These are phyloP conservation scores for Cadophora sp. DNA, from an alignment of 2,329 filamentous ascomycete species.

Conservation along the genomic window DNA sequence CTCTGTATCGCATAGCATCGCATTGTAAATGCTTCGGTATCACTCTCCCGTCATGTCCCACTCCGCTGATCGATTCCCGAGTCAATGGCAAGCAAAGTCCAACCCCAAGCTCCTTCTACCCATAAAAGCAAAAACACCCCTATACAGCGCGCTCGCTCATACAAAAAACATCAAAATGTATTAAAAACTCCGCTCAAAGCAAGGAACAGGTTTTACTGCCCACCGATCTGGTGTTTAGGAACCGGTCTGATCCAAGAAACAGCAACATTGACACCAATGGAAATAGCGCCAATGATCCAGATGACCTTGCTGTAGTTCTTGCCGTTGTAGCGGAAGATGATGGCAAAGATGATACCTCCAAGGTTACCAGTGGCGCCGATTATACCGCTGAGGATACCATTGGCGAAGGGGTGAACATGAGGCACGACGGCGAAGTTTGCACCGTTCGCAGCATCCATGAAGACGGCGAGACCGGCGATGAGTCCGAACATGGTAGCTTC, in stretches of 20 bases:
- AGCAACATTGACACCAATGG: constrained; percentile 71
- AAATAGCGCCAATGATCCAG: constrained; percentile 83
- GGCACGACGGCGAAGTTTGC: constrained; percentile 87
- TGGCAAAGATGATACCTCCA: constrained; percentile 83
- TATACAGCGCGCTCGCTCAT: no score
- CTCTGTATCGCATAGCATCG: no score
- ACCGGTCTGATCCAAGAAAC: constrained; percentile 68
- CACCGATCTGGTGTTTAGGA: constrained; percentile 59
- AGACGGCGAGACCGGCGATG: constrained; percentile 78
- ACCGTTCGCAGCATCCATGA: constrained; percentile 85
- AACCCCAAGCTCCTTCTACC: no score
- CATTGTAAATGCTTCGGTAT: no score
- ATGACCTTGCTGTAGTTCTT: constrained; percentile 72
- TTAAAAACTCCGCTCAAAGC: no score
- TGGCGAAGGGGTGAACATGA: constrained; percentile 81
- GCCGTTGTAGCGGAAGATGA: constrained; percentile 80
- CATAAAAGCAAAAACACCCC: no score
- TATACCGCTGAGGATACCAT: constrained; percentile 77
- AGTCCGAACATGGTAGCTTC: constrained; percentile 76
- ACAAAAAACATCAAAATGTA: no score
- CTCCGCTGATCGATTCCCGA: no score
- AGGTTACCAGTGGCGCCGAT: constrained; percentile 84
- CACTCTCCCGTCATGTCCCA: no score
- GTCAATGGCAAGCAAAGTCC: no score
- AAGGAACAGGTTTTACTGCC: constrained; percentile 35